Base-by-base conservation (phyloP, 495 filamentous ascomycete species). In the Penicillium chermesinum region DNA sequence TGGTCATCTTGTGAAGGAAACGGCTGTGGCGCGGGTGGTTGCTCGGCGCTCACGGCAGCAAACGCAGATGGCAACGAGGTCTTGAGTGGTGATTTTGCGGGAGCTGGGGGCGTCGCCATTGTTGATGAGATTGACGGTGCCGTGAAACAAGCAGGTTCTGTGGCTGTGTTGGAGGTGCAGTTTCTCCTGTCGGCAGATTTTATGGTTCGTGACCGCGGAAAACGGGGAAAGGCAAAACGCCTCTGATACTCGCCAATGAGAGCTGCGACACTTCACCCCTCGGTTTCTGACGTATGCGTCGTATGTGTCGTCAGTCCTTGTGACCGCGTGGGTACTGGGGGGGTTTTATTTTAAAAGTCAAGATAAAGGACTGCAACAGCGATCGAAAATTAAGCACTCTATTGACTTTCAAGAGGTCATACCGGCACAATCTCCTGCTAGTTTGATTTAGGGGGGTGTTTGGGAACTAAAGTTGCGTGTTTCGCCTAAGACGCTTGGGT, bases 51-150 rank as follows among this genome's bases (percentile, higher is more conserved):
- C 67, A 54, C 44, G 62, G 67, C 63, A 41, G 66, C 65, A 51
- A 62, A 65, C 42, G 57, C 55, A 36, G 66, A 63, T 2, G 61
- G 67, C 4, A 61, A 67, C 21, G 68, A 71, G 5, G 64, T 86
- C 55, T 85, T 87, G 4, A 88, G 66, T 30, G 79, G 75, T 22
- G 78, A 65, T 44, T 76, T 79, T 17, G 66, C 75, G 30, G 51
- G 55, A 38, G 49, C 47, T 52, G 52, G 48, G 6, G 41, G 57
- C 38, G 53, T 41, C 18, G 37, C 30, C 53, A 62, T 62, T 13
- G 7, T n/a, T n/a, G n/a, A n/a, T n/a, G n/a, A n/a, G n/a, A n/a
- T n/a, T 55, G 41, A 33, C 7, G 41, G 41, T 30, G 41, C 14
- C 41, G 33, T n/a, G n/a, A n/a, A n/a, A n/a, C n/a, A n/a, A n/a